Evolutionary conservation across 2,329 filamentous ascomycete species (phyloP).

Genomic region (Myriosclerotinia duriaeana): DNA sequence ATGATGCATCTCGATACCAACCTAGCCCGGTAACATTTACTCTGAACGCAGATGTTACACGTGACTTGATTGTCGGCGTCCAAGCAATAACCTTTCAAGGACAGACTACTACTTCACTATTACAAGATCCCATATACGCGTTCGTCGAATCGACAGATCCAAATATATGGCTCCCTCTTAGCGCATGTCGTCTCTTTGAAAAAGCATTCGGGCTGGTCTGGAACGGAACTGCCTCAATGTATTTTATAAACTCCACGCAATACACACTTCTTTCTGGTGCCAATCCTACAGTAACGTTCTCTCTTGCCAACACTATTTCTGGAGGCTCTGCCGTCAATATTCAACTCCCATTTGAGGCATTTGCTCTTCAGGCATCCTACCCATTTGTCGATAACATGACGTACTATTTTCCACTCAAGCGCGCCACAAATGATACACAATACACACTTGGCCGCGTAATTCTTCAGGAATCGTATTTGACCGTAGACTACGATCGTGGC

Average conservation of each 20-base stretch:
- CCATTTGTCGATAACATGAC: conserved; percentile 36
- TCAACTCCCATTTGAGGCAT: conserved; percentile 43
- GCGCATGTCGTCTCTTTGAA: conserved; percentile 42
- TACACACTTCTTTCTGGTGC: conserved; percentile 33
- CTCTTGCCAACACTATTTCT: conserved; percentile 36
- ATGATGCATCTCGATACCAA: conserved; percentile 43
- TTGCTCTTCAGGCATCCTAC: conserved; percentile 42
- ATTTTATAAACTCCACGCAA: conserved; percentile 40
- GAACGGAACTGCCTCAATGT: conserved; percentile 41
- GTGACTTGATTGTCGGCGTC: conserved; percentile 43
- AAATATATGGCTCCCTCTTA: conserved; percentile 44
- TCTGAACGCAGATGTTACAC: conserved; percentile 43
- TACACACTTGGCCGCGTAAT: conserved; percentile 44
- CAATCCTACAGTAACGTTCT: conserved; percentile 43
- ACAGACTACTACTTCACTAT: background rate
- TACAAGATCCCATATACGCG: conserved; percentile 26
- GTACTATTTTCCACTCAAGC: conserved; percentile 45
- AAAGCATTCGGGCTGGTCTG: conserved; percentile 42
- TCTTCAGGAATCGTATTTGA: conserved; percentile 43
- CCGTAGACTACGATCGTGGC: conserved; percentile 44
- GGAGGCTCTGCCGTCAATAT: conserved; percentile 39
- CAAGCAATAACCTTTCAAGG: conserved; percentile 38
- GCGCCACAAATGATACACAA: conserved; percentile 40
- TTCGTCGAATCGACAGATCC: conserved; percentile 45
- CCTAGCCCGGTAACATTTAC: conserved; percentile 43